Conservation (phyloP, 2,329 filamentous ascomycete genomes). For the Aspergillus fumigatiaffinis region DNA sequence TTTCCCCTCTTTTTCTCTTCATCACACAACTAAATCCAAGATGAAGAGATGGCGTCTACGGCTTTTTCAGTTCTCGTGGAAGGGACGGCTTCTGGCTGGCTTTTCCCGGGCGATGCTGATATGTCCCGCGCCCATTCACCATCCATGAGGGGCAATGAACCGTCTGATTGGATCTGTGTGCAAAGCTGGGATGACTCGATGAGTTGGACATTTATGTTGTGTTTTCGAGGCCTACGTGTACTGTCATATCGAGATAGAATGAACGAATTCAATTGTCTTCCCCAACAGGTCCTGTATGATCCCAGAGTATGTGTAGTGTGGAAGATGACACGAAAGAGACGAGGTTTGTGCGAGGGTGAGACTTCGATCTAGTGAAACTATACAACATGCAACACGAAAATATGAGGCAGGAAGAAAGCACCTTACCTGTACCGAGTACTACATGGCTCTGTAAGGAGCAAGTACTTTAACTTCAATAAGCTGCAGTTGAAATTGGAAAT, state of each 20-base stretch:
- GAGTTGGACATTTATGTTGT: conserved; percentile 2
- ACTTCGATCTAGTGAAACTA: not conserved
- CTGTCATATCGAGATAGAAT: not conserved
- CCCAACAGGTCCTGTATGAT: not conserved
- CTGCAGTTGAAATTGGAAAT: not conserved
- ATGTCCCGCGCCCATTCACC: conserved; percentile 33
- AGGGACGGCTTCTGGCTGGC: conserved; percentile 20
- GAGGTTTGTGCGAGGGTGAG: not conserved
- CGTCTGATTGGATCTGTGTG: conserved; percentile 36
- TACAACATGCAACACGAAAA: not conserved
- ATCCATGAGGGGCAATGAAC: conserved; percentile 32
- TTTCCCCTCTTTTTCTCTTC: conserved; percentile 22
- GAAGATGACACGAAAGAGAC: no score
- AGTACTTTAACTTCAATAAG: not conserved
- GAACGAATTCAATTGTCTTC: not conserved
- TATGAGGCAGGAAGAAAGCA: not conserved
- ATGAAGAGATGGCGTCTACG: conserved; percentile 35
- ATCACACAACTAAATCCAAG: conserved; percentile 42
- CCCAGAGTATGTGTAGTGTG: not conserved
- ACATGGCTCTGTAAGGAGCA: not conserved
- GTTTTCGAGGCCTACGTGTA: not conserved
- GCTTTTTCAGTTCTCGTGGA: conserved; percentile 36
- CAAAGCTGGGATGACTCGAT: not conserved
- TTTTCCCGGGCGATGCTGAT: conserved; percentile 37
- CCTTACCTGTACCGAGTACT: not conserved